Percentiles rank a stretch among this genome's conserved stretches.
Conservation (phyloP, 202 grass and related monocot species). For the Carex arenaria region DNA sequence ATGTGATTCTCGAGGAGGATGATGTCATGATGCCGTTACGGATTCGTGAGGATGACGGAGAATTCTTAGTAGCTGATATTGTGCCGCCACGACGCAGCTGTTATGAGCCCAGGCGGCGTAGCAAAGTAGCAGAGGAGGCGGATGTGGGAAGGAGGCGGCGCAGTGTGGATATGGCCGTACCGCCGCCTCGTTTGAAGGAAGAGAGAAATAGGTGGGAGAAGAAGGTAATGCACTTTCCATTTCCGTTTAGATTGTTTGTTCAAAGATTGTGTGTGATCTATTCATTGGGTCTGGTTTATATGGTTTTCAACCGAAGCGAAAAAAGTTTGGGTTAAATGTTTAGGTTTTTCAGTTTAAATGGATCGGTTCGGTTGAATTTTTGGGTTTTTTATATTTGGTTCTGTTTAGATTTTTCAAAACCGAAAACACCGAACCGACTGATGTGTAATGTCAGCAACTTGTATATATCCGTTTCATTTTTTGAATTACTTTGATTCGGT, state of each 20-base stretch:
- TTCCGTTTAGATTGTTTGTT: neutral
- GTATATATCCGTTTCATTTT: no score
- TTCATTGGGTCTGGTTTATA: no score
- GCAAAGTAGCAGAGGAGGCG: constrained; percentile 38
- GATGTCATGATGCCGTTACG: constrained; percentile 61
- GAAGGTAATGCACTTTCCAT: constrained; percentile 9
- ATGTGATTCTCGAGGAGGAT: constrained; percentile 40
- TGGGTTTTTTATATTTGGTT: no score
- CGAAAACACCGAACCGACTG: no score
- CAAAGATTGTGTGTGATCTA: neutral
- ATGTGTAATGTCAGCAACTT: no score
- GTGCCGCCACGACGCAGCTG: constrained; percentile 67
- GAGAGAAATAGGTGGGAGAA: constrained; percentile 23
- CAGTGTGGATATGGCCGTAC: constrained; percentile 66
- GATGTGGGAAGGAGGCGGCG: constrained; percentile 54
- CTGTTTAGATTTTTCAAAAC: no score
- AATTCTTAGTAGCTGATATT: constrained; percentile 89
- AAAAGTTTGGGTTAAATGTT: no score
- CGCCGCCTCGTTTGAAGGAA: constrained; percentile 20
- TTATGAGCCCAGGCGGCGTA: constrained; percentile 60
- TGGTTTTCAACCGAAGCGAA: no score
- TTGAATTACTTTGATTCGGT: no score
- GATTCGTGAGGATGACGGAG: constrained; percentile 84
- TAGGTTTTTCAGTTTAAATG: no score
- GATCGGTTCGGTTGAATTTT: no score